Evolutionary conservation across 495 filamentous ascomycete species (phyloP).

Genomic region (Daldinia grandis): DNA sequence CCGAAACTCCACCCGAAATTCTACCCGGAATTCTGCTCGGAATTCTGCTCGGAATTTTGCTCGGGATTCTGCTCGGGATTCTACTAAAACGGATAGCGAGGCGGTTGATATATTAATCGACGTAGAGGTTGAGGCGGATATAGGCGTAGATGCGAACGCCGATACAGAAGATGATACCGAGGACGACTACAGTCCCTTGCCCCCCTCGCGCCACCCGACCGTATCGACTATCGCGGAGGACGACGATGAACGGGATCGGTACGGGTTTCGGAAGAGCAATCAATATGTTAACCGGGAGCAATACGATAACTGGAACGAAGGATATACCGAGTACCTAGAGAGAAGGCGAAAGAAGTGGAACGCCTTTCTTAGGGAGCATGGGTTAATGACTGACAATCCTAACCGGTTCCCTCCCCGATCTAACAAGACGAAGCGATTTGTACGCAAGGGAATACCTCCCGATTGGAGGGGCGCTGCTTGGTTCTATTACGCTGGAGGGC

Average conservation of each 20-base stretch:
- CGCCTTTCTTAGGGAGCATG: slow-evolving; percentile 76
- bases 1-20: background rate
- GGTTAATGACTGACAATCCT: slow-evolving; percentile 74
- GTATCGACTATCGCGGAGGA: slow-evolving; percentile 35
- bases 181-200: slow-evolving; percentile 17
- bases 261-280: slow-evolving; percentile 90
- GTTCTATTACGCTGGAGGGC: slow-evolving; percentile 97
- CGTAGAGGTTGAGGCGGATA: background rate
- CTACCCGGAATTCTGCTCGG: slow-evolving; percentile 6
- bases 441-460: slow-evolving; percentile 94
- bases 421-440: slow-evolving; percentile 83
- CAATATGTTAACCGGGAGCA: slow-evolving; percentile 77
- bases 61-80: background rate
- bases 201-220: slow-evolving; percentile 39
- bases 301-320: slow-evolving; percentile 82
- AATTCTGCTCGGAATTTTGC: slow-evolving; percentile 4
- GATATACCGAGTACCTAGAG: slow-evolving; percentile 73
- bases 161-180: slow-evolving; percentile 33
- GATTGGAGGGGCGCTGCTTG: slow-evolving; percentile 93
- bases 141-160: background rate
- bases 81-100: slow-evolving; percentile 49
- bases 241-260: slow-evolving; percentile 70
- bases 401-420: slow-evolving; percentile 80
- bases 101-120: slow-evolving; percentile 52
- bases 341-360: slow-evolving; percentile 84